Evolutionary conservation across 805 yeast species (phyloP).

Genomic region (Cyberlindnera suaveolens): DNA sequence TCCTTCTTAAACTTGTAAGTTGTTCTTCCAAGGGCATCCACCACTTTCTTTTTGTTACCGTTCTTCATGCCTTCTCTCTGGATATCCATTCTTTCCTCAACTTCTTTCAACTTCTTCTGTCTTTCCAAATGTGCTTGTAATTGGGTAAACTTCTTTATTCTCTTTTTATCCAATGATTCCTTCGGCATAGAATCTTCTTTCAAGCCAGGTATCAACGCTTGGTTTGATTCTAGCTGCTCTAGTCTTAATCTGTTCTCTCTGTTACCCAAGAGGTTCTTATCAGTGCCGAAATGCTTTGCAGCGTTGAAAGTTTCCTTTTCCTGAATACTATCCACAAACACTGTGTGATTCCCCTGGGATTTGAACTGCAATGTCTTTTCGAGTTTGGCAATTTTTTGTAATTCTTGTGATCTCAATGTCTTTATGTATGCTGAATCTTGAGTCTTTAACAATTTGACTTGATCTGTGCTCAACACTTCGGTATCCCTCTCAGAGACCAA

Average conservation of each 20-base stretch:
- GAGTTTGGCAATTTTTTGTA: slow-evolving; percentile 51
- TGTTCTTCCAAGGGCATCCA: slow-evolving; percentile 58
- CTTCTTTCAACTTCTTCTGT: slow-evolving; percentile 57
- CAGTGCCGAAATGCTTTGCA: slow-evolving; percentile 65
- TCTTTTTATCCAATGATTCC: slow-evolving; percentile 43
- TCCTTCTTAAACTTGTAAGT: slow-evolving; percentile 81
- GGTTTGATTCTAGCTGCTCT: slow-evolving; percentile 48
- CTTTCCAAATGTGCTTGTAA: slow-evolving; percentile 65
- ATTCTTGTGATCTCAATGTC: slow-evolving; percentile 67
- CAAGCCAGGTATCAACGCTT: slow-evolving; percentile 21
- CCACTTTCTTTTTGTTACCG: slow-evolving; percentile 77
- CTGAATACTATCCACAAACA: slow-evolving; percentile 65
- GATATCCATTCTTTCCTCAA: slow-evolving; percentile 65
- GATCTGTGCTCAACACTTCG: slow-evolving; percentile 59
- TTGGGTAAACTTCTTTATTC: slow-evolving; percentile 52
- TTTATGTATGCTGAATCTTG: slow-evolving; percentile 87
- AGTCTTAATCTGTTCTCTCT: slow-evolving; percentile 67
- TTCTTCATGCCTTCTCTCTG: slow-evolving; percentile 88
- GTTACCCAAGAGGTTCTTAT: slow-evolving; percentile 49
- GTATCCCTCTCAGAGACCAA: slow-evolving; percentile 59
- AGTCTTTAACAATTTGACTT: slow-evolving; percentile 76
- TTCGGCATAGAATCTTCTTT: slow-evolving; percentile 26
- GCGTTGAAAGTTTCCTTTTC: slow-evolving; percentile 57
- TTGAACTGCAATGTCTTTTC: slow-evolving; percentile 40
- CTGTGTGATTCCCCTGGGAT: slow-evolving; percentile 72